Evolutionary conservation across 2,329 filamentous ascomycete species (phyloP), one percentile per base, ranked within the genome.

Genomic region (Harringtonia aguacate): DNA sequence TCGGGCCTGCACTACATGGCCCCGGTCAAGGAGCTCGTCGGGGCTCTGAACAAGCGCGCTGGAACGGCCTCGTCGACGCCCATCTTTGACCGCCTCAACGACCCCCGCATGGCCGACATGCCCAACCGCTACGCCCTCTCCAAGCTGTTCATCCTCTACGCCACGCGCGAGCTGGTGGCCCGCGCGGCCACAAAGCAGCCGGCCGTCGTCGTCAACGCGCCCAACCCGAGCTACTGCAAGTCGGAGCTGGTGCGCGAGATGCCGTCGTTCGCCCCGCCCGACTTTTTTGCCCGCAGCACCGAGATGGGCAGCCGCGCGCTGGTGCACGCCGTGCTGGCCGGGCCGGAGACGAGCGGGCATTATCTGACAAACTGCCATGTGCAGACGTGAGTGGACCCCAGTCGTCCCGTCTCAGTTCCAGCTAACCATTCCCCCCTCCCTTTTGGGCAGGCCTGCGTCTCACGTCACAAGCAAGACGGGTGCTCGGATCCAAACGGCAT

Each of bases 291-390:
- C 1, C 60, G 69, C 1, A 61, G 60, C 0, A 60, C 66, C 0
- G 72, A 75, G 50, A 63, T 65, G 39, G 72, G 72, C 0, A 59
- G 58, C 27, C 55, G 61, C 0, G 51, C 53, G 1, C 50, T 64
- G 2, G 56, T 63, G 0, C 39, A 56, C 33, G 61, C 53, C 0
- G 41, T 61, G 3, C 33, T 60, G 3, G 57, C 55, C 1, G 60
- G 60, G 0, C 24, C 41, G 1, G 62, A 63, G 33, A 60, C 47
- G 0, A 52, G 61, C 29, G 61, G 62, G 1, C 53, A 62, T 22
- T 63, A 60, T 29, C 48, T 63, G 42, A 39, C 30, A 5, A 44
- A 47, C 42, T 47, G 46, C 46, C 42, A 58, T 8, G 46, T 60
- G 24, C n/a, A n/a, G n/a, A n/a, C n/a, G n/a, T n/a, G n/a, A n/a